Conservation (phyloP, 371 early-diverging fungal species). For the Saksenaea vasiformis region DNA sequence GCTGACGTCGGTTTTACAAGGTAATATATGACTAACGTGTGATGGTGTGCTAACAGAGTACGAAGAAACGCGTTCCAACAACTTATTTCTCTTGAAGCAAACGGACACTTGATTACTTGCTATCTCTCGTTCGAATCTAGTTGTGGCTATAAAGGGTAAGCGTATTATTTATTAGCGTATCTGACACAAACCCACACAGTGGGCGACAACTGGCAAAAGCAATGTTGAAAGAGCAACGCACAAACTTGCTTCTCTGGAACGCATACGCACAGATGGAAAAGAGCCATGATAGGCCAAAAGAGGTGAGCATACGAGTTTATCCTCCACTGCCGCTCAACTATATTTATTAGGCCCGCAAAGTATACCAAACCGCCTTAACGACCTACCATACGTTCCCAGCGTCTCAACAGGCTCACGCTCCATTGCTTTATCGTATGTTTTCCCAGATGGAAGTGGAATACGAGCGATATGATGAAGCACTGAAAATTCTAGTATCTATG, state of each 20-base stretch:
- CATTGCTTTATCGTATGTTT: constrained; percentile 55
- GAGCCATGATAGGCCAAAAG: constrained; percentile 29
- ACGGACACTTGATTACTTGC: constrained; percentile 41
- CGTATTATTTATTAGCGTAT: constrained; percentile 10
- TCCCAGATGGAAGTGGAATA: constrained; percentile 61
- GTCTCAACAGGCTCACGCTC: constrained; percentile 30
- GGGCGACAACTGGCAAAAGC: constrained; percentile 61
- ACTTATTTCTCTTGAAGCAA: constrained; percentile 20
- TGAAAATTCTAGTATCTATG: constrained; percentile 49
- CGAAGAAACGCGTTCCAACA: constrained; percentile 54
- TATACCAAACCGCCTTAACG: constrained; percentile 59
- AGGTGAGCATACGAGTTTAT: constrained; percentile 16
- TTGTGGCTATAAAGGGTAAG: constrained; percentile 37
- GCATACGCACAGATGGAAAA: constrained; percentile 68
- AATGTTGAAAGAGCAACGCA: constrained; percentile 56
- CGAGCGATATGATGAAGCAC: constrained; percentile 44
- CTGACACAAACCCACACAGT: constrained; percentile 28
- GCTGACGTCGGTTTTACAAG: constrained; percentile 50
- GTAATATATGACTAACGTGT: constrained; percentile 28
- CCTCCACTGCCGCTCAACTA: background rate
- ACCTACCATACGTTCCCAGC: constrained; percentile 51
- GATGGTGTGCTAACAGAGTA: background rate
- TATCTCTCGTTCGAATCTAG: constrained; percentile 54
- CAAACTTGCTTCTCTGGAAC: constrained; percentile 67
- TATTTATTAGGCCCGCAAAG: constrained; percentile 63